These are phyloP conservation scores for Digitaria exilis DNA, from an alignment of 202 grass and related monocot species.

Conservation along the genomic window DNA sequence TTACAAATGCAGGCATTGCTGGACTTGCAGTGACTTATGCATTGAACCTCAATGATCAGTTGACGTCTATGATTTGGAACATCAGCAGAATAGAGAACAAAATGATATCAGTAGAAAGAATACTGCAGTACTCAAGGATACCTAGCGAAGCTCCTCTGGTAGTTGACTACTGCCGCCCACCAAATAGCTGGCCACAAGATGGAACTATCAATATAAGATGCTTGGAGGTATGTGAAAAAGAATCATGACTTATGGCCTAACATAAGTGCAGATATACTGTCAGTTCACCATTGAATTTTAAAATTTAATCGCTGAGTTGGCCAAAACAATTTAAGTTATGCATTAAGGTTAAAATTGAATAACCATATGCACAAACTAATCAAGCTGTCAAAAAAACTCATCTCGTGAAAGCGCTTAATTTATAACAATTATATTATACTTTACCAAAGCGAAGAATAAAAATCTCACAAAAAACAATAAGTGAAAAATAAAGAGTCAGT, in stretches of 20 bases:
- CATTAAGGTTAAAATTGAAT: slow-evolving; percentile 23
- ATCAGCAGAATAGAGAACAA: slow-evolving; percentile 89
- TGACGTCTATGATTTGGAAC: slow-evolving; percentile 85
- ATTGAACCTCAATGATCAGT: slow-evolving; percentile 83
- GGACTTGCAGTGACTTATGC: slow-evolving; percentile 97
- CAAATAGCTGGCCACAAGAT: slow-evolving; percentile 74
- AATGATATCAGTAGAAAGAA: slow-evolving; percentile 99
- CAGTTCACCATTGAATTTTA: background rate
- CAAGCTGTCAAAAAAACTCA: background rate
- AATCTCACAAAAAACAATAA: background rate
- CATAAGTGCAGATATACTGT: background rate
- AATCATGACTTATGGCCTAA: background rate
- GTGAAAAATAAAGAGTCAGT: background rate
- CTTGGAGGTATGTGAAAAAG: slow-evolving; percentile 70
- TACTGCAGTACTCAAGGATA: slow-evolving; percentile 90
- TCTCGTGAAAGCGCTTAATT: background rate
- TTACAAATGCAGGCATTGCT: slow-evolving; percentile 72
- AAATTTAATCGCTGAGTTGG: background rate
- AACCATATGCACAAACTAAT: slow-evolving; percentile 17
- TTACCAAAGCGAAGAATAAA: slow-evolving; percentile 6
- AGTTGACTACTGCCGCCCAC: slow-evolving; percentile 52
- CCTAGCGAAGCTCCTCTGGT: slow-evolving; percentile 84
- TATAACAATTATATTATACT: background rate
- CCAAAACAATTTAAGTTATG: background rate
- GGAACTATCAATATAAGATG: slow-evolving; percentile 79